Evolutionary conservation across 2,329 filamentous ascomycete genomes (phyloP), one percentile per base, ranked within the genome.

Genomic region (Epicoccum nigrum): DNA sequence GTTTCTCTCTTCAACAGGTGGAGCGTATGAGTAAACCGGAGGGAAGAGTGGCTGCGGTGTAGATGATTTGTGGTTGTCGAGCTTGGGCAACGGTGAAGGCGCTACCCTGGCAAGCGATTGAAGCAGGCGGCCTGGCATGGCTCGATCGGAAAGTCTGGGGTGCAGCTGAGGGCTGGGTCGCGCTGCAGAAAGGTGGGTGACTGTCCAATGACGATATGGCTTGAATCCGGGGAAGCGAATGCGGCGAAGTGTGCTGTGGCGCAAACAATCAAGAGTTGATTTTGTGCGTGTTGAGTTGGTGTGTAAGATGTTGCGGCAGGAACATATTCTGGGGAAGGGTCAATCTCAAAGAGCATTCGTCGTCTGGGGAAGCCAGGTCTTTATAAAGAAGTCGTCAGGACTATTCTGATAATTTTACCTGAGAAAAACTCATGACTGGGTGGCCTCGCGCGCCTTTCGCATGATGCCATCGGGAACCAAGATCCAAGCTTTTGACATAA

Each of bases 111-210:
- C 68, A 44, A 72, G 63, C 46, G 63, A 63, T 32, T 66, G 65
- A 23, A 73, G 63, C 30, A 72, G 59, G 28, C 70, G 68, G 53
- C 70, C 70, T 27, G 70, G 70, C 70, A 73, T 73, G 51, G 56
- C 61, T 48, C 60, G 54, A 60, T 51, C 48, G 46, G 52, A 51
- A 51, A 63, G 58, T 62, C 63, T 58, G 67, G 70, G 67, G 67
- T 69, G 64, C 59, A 61, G 58, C 55, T 53, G 57, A 40, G 45
- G 48, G 39, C n/a, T 34, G 34, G 50, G 31, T 28, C 38, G 32
- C 31, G 35, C 35, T 33, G 49, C 49, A 43, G 38, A 20, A 25
- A 16, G 21, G 27, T 56, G 51, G 43, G 49, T 51, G 53, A 59
- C 54, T 62, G 57, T 50, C 63, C 59, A 64, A 64, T 67, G 44